Evolutionary conservation across 345 rosid genomes (phyloP).

Genomic region (Mallotus nudiflorus): DNA sequence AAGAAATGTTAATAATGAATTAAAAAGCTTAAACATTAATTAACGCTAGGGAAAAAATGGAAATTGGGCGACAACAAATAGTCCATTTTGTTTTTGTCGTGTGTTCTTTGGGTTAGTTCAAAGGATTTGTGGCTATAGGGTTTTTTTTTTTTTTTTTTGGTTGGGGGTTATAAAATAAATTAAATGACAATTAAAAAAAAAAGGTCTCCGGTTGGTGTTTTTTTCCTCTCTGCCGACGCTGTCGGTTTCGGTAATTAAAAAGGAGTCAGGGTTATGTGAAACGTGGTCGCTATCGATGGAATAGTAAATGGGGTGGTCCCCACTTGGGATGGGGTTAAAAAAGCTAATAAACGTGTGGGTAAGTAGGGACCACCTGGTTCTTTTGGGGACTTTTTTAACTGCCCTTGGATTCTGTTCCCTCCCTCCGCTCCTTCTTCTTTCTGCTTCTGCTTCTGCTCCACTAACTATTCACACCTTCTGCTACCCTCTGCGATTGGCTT

Average conservation of each 20-base stretch:
- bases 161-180: no score
- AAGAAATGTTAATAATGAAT: no score
- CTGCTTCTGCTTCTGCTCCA: no score
- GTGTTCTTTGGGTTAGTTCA: neutral
- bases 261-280: constrained; percentile 9
- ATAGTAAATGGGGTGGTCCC: constrained; percentile 19
- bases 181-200: no score
- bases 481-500: neutral
- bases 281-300: constrained; percentile 19
- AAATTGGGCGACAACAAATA: no score
- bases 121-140: constrained; percentile 22
- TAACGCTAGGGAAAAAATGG: no score
- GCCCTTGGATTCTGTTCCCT: constrained; percentile 24
- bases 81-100: neutral
- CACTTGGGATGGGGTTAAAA: constrained; percentile 4
- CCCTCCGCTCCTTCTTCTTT: neutral
- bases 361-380: neutral
- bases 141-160: no score
- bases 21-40: no score
- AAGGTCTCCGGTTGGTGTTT: no score
- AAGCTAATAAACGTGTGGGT: constrained; percentile 9
- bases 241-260: constrained; percentile 26
- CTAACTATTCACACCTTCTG: neutral
- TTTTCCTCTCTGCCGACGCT: constrained; percentile 55
- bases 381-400: constrained; percentile 7